A percentile compares a stretch with the other conserved stretches of the same genome.
These are phyloP conservation scores for Aegilops longissima DNA, from an alignment of 176 grass and related monocot genomes.

Conservation along the genomic window DNA sequence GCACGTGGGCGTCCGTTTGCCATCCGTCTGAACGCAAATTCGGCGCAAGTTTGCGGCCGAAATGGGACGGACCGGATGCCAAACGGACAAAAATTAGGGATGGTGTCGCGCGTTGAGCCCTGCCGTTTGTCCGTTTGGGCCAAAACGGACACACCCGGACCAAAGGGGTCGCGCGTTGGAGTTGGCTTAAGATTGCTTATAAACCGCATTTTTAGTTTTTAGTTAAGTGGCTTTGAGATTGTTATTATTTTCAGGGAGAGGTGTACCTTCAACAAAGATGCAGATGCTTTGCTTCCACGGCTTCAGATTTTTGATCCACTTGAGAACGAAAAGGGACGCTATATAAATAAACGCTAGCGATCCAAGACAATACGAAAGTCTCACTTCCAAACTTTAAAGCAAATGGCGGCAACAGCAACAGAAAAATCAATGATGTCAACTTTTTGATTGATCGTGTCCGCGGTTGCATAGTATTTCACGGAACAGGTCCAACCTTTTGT, in stretches of 20 bases:
- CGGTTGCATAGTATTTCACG: conserved; percentile 4
- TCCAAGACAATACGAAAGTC: conserved; percentile 27
- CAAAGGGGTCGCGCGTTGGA: no score
- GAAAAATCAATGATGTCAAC: conserved; percentile 24
- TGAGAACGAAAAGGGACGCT: conserved; percentile 2
- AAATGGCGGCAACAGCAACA: background rate
- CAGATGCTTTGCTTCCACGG: conserved; percentile 15
- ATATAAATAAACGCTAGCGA: background rate
- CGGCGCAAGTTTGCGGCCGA: no score
- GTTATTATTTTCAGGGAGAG: background rate
- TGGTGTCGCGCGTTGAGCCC: no score
- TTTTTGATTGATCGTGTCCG: background rate
- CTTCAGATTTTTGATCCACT: conserved; percentile 8
- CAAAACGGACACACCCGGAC: no score
- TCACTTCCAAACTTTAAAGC: conserved; percentile 21
- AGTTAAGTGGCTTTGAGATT: background rate
- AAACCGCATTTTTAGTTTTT: no score
- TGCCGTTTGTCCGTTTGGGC: no score
- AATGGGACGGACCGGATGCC: no score
- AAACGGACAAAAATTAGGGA: no score
- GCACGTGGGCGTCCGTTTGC: no score
- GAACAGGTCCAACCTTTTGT: background rate
- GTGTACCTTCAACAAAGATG: background rate
- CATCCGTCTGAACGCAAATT: no score
- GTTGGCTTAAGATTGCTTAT: no score